These are phyloP conservation scores for Termitomyces sp. DNA, from an alignment of 768 basidiomycete genomes.

Conservation along the genomic window DNA sequence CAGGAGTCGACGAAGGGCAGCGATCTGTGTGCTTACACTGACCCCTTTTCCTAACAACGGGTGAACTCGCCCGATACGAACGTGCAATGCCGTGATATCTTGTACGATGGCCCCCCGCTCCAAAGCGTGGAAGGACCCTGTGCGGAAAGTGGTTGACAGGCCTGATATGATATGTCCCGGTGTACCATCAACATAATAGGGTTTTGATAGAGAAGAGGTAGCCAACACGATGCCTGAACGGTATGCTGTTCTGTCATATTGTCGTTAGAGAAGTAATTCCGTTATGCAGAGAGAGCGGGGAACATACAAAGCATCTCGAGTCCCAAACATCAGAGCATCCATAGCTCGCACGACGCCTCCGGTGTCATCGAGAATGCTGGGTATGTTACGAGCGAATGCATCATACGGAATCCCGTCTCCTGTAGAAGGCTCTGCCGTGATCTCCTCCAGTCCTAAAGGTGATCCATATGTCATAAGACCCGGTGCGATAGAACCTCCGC, in stretches of 20 bases:
- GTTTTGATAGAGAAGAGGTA: slow-evolving; percentile 42
- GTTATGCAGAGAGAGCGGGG: neutral
- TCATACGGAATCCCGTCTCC: slow-evolving; percentile 56
- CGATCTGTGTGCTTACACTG: slow-evolving; percentile 65
- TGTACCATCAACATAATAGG: slow-evolving; percentile 30
- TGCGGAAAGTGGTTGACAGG: slow-evolving; percentile 55
- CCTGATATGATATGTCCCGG: slow-evolving; percentile 48
- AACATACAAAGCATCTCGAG: slow-evolving; percentile 68
- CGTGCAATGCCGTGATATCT: slow-evolving; percentile 56
- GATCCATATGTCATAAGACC: slow-evolving; percentile 67
- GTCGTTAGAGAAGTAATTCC: neutral
- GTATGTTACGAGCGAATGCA: slow-evolving; percentile 40
- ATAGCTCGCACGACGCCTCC: slow-evolving; percentile 56
- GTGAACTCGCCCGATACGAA: slow-evolving; percentile 40
- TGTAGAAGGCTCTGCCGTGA: slow-evolving; percentile 63
- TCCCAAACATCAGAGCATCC: slow-evolving; percentile 68
- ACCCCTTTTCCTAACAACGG: slow-evolving; percentile 26
- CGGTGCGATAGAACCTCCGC: slow-evolving; percentile 62
- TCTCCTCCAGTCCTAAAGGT: slow-evolving; percentile 71
- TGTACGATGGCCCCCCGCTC: slow-evolving; percentile 56
- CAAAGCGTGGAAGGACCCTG: slow-evolving; percentile 52
- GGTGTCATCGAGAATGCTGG: slow-evolving; percentile 39
- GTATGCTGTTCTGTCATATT: slow-evolving; percentile 46
- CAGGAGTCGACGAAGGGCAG: slow-evolving; percentile 55
- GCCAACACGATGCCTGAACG: slow-evolving; percentile 62